Evolutionary conservation across 257 asterid species (phyloP), one percentile per base, ranked within the genome.

Genomic region (Euphrasia confusa): DNA sequence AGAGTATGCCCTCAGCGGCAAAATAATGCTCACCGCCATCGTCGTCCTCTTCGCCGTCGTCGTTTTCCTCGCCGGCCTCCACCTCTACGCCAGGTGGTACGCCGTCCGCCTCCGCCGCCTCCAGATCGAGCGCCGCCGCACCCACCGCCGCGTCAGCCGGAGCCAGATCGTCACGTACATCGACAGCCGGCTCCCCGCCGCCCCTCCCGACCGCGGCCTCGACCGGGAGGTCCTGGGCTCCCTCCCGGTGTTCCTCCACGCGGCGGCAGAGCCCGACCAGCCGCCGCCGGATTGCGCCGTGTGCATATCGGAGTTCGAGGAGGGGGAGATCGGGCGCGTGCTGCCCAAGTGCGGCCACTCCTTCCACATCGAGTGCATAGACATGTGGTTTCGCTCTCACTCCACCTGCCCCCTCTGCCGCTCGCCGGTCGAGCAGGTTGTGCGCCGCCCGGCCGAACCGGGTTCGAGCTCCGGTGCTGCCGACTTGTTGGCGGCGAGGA

Each of bases 351-450:
- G 96, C 52, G 78, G 65, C 66, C 97, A 90, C 66, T 67, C 80
- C 2, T 90, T 90, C 39, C 97, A 90, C 33, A 65, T 71, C 0
- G 89, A 87, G 5, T 90, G 97, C 44, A 87, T 90, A 7, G 97
- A 90, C 10, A 84, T 76, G 96, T 90, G 97, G 97, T 90, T 90
- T 49, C 80, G 61, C 4, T 80, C 95, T 0, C 95, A 87, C 68
- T 81, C 96, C 13, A 87, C 95, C 9, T 90, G 97, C 60, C 97
- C 97, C 0, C 79, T 90, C 2, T 90, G 97, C 77, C 96, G 95
- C 28, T 79, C 90, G 0, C 67, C 84, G 48, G 95, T 83, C 1
- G 96, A 85, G 66, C 65, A 64, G 30, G 72, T 68, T 4, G 33
- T 30, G 33, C 68, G 5, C 33, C 33, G 33, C 33, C 33, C 33